Evolutionary conservation across 257 asterid species (phyloP), one percentile per base, ranked within the genome.

Genomic region (Salvia hispanica): DNA sequence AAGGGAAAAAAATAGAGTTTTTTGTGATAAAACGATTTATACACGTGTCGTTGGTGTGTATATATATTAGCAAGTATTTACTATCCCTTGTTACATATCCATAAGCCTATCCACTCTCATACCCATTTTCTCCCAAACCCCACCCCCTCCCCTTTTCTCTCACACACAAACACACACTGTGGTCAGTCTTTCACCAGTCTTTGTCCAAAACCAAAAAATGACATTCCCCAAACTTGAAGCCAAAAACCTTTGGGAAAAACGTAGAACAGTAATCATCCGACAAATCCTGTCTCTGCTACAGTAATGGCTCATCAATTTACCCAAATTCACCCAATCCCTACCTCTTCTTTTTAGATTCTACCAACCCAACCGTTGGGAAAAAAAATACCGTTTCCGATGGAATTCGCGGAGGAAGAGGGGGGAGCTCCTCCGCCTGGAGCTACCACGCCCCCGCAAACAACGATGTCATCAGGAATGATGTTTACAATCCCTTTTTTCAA

Each of bases 321-420:
- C n/a, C 28, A 4, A 28, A 52, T 67, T 16, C 72, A 47, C 72
- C 72, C 31, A 44, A 72, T 64, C 72, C 63, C 64, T 59, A 70
- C 72, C n/a, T n/a, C n/a, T n/a, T n/a, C n/a, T 72, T 66, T 63
- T n/a, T 77, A 75, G 78, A 75, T 82, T 77, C 87, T 57, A 80
- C 72, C 75, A 62, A 74, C 80, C 69, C n/a, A n/a, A n/a, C n/a
- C n/a, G 77, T 67, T 77, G 40, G 44, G 80, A 72, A 77, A 53
- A 43, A 63, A 76, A 78, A 78, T 76, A 74, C 79, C 61, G 68
- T 60, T 18, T 55, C 81, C 77, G 73, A 67, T 79, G 80, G 96
- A 92, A 75, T 89, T 89, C 58, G 76, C 25, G 36, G 97, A 92
- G 83, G 98, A 84, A 67, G 96, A 3, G 98, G 95, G 14, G 98